Percentiles rank a stretch among this genome's conserved stretches.
These are phyloP conservation scores for Saccharomycopsis vini DNA, from an alignment of 805 yeast genomes.

Conservation along the genomic window DNA sequence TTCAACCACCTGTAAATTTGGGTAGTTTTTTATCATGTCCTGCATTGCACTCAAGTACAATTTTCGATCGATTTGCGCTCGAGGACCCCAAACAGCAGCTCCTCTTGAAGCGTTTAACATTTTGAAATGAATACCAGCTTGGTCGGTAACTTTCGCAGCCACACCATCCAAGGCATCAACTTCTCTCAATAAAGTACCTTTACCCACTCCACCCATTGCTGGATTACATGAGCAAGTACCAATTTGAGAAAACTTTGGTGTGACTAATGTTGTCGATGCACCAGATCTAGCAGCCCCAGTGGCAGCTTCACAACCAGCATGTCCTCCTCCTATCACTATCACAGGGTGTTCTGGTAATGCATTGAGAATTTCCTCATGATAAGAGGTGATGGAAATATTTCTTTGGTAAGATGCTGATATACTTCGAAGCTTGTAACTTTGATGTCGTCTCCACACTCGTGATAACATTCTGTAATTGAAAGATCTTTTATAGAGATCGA, in stretches of 20 bases:
- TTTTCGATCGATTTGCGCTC: constrained; percentile 90
- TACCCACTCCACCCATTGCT: constrained; percentile 96
- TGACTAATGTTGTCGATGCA: constrained; percentile 56
- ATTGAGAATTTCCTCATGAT: constrained; percentile 27
- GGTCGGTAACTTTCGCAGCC: constrained; percentile 76
- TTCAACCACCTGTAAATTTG: constrained; percentile 50
- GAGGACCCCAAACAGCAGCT: constrained; percentile 94
- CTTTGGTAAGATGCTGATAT: neutral
- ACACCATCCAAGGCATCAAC: constrained; percentile 97
- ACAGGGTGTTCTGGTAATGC: constrained; percentile 45
- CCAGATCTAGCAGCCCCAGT: constrained; percentile 88
- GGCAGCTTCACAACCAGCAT: constrained; percentile 98
- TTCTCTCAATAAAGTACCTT: constrained; percentile 85
- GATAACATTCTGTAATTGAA: neutral
- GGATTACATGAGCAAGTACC: constrained; percentile 98
- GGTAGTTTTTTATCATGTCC: constrained; percentile 42
- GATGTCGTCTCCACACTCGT: neutral
- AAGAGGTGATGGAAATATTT: constrained; percentile 28
- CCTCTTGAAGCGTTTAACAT: constrained; percentile 82
- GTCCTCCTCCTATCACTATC: constrained; percentile 93
- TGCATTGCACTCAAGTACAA: constrained; percentile 80
- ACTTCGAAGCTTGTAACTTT: neutral
- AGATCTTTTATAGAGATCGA: neutral
- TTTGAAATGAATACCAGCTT: constrained; percentile 87
- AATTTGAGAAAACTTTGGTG: constrained; percentile 65